phyloP scores from a whole-genome alignment of 2,329 filamentous ascomycete species.

The Ophiosphaerella korrae region DNA sequence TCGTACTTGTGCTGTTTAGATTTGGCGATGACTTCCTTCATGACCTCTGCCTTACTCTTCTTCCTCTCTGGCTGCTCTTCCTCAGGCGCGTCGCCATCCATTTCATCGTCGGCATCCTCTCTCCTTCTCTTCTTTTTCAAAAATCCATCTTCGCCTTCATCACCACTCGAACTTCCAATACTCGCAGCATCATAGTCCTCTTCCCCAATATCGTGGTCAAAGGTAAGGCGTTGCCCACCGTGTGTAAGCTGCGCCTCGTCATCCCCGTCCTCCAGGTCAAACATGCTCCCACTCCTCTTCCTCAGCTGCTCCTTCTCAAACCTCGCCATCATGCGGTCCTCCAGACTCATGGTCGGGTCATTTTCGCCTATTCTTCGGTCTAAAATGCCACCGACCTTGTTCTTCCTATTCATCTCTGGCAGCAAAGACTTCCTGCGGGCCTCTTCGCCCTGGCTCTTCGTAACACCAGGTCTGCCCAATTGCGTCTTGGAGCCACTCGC shows the following conservation, averaged over 20 bases:
- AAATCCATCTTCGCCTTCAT: constrained; percentile 44
- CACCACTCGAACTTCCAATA: constrained; percentile 58
- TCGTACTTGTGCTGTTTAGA: constrained; percentile 96
- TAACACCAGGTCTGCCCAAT: constrained; percentile 77
- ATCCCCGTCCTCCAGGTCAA: constrained; percentile 87
- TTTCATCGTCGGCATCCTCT: constrained; percentile 56
- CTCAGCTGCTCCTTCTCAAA: constrained; percentile 87
- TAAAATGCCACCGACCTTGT: constrained; percentile 89
- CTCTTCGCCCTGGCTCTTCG: constrained; percentile 86
- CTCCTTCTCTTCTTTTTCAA: constrained; percentile 51
- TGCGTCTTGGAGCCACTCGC: constrained; percentile 57
- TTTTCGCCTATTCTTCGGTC: constrained; percentile 96
- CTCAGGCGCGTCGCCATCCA: constrained; percentile 36
- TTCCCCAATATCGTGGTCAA: constrained; percentile 57
- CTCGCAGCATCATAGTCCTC: constrained; percentile 86
- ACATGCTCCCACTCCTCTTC: constrained; percentile 78
- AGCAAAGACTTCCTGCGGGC: constrained; percentile 81
- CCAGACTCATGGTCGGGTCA: constrained; percentile 89
- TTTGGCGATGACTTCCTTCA: constrained; percentile 97
- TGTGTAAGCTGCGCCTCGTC: constrained; percentile 79
- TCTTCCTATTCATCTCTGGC: constrained; percentile 85
- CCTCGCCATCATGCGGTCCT: constrained; percentile 88
- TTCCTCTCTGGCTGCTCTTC: constrained; percentile 75
- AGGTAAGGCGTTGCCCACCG: constrained; percentile 73
- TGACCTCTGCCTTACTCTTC: constrained; percentile 95